phyloP scores from a whole-genome alignment of 176 grass and related monocot species.

The Ensete glaucum region DNA sequence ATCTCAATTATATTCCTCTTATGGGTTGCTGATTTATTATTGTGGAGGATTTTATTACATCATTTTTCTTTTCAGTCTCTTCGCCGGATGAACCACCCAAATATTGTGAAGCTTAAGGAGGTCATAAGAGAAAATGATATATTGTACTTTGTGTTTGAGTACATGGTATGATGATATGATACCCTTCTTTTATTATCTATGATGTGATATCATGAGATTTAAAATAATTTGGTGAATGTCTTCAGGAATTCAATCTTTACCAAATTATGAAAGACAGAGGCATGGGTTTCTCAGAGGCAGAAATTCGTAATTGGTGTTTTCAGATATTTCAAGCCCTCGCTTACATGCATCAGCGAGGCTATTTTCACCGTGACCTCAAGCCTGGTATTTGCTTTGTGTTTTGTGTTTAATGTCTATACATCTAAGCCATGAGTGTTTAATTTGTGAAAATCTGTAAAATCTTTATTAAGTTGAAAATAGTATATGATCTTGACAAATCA shows the following conservation, averaged over 20 bases:
- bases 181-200: no score
- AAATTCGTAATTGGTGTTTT: conserved; percentile 95
- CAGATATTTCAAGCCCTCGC: conserved; percentile 97
- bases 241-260: conserved; percentile 84
- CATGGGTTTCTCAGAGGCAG: conserved; percentile 58
- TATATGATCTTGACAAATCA: no score
- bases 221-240: not conserved
- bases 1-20: not conserved
- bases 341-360: conserved; percentile 95
- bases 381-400: conserved; percentile 38
- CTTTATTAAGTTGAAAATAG: no score
- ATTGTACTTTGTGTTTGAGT: conserved; percentile 94
- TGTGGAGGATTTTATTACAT: conserved; percentile 18
- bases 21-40: not conserved
- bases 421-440: no score
- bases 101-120: conserved; percentile 98
- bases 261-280: conserved; percentile 97
- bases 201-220: no score
- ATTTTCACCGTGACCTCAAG: conserved; percentile 99
- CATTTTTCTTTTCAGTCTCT: conserved; percentile 41
- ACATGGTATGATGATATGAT: conserved; percentile 52
- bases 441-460: no score
- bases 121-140: conserved; percentile 89
- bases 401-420: no score
- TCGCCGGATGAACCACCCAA: conserved; percentile 90